Conservation (phyloP, 768 basidiomycete species). For the Pisolithus marmoratus region DNA sequence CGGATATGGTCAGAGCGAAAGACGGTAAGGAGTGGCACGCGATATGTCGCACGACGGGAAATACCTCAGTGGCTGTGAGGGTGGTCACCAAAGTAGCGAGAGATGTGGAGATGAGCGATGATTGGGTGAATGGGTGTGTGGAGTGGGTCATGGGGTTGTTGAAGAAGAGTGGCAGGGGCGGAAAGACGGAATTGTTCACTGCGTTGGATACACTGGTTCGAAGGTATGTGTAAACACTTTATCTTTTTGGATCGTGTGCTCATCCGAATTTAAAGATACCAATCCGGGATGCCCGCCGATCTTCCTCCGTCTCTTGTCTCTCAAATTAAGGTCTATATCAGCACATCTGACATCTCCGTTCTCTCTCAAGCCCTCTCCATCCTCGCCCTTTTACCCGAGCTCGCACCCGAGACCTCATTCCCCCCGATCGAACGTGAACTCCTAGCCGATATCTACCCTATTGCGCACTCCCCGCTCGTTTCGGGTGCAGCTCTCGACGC, state of each 20-base stretch:
- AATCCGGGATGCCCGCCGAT: conserved; percentile 43
- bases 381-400: conserved; percentile 60
- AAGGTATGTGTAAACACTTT: conserved; percentile 37
- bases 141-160: conserved; percentile 72
- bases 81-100: conserved; percentile 82
- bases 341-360: conserved; percentile 69
- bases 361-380: conserved; percentile 67
- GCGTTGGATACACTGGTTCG: conserved; percentile 68
- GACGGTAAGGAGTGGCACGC: conserved; percentile 76
- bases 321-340: conserved; percentile 72
- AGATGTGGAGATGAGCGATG: conserved; percentile 61
- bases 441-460: conserved; percentile 56
- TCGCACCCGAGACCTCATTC: conserved; percentile 64
- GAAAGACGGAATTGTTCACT: conserved; percentile 75
- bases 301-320: conserved; percentile 60
- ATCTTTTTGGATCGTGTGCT: background rate
- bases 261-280: conserved; percentile 32
- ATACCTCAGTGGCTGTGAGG: conserved; percentile 69
- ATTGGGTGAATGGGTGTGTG: conserved; percentile 78
- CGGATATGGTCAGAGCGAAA: conserved; percentile 60
- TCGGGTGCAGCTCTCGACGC: conserved; percentile 76
- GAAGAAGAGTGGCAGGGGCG: conserved; percentile 70
- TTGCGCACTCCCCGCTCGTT: conserved; percentile 75
- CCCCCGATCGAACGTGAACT: conserved; percentile 71
- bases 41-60: conserved; percentile 64